Base-by-base conservation (phyloP, 225 moss, liverwort and hornwort species). In the Neckera pumila region DNA sequence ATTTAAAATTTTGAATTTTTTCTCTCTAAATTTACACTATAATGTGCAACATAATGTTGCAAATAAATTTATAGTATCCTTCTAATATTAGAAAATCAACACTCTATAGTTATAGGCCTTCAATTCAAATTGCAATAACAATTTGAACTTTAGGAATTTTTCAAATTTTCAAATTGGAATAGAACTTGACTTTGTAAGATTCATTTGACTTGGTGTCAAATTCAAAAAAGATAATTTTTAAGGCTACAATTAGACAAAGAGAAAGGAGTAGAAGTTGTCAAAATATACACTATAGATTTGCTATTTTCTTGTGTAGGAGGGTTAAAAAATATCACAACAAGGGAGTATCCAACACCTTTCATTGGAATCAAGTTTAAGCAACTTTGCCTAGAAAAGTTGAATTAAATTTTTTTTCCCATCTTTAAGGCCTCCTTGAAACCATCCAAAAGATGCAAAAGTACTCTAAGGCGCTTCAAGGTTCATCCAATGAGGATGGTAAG, bases 21-120 rank as follows among this genome's bases (percentile, higher is more conserved):
- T 3, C n/a, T 15, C 2, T 2, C 0, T 22, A 22, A 23, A 0
- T 38, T 1, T 11, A 12, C 0, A 21, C 6, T n/a, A 22, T 22
- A 22, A 23, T 69, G 4, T 25, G 14, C 0, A 70, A 1, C 40
- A 40, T 42, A 42, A 3, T 42, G 1, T 15, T 9, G 5, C 7
- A 42, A 71, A 26, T 71, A 5, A 15, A 26, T 71, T 42, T 42
- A 9, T 26, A 27, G 9, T 70, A 5, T 70, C 5, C 25, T n/a
- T 21, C 6, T 23, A 70, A 40, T 14, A 70, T 14, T 66, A 36
- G 10, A n/a, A 3, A 20, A n/a, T 11, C n/a, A 66, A 66, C 11
- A 66, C 7, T 20, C 19, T 0, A 19, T 66, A 1, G 66, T 34
- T 34, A 34, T 65, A 34, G 10, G 19, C 5, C 64, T 0, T 34